Evolutionary conservation across 2,329 filamentous ascomycete species (phyloP), one percentile per base, ranked within the genome.

Genomic region (Claviceps spartinae): DNA sequence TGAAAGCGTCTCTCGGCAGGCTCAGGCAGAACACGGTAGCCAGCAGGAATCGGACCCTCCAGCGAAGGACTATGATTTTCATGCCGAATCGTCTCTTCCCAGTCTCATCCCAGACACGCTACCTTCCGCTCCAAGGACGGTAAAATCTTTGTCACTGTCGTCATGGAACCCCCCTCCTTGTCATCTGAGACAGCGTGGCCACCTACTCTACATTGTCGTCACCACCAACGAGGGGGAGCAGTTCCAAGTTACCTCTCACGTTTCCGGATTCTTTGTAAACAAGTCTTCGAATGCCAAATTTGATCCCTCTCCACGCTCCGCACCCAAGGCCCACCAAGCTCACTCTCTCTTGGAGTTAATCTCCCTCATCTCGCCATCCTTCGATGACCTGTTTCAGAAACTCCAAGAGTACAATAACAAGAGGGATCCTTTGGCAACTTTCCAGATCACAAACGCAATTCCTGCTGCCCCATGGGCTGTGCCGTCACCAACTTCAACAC

Each of bases 131-230:
- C 91, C 91, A 2, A 96, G 91, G 76, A 95, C 90, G 1, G 78
- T 98, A 59, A 97, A 96, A 72, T 80, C 83, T 14, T 81, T 98
- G 50, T 82, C 87, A 34, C 74, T 98, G 34, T 97, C 93, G 14
- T 78, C 89, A 5, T 98, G 93, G 93, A 97, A 97, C 70, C 93
- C 94, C 40, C 90, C 91, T 42, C 93, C 93, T 47, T 89, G 91
- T 65, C 82, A 95, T 65, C 79, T 96, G 50, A 83, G 90, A 58
- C 88, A 95, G 64, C 88, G 86, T 64, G 93, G 93, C 22, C 93
- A 98, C 67, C 74, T 98, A 53, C 77, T 98, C 48, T 98, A 98
- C 68, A 77, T 98, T 20, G 77, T 88, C 56, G 77, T 93, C 44
- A 91, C 85, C 16, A 97, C 90, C 53, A 91, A 88, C 60, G 93